These are phyloP conservation scores for Leucocoprinus leucothites DNA, from an alignment of 768 basidiomycete genomes.

Conservation along the genomic window DNA sequence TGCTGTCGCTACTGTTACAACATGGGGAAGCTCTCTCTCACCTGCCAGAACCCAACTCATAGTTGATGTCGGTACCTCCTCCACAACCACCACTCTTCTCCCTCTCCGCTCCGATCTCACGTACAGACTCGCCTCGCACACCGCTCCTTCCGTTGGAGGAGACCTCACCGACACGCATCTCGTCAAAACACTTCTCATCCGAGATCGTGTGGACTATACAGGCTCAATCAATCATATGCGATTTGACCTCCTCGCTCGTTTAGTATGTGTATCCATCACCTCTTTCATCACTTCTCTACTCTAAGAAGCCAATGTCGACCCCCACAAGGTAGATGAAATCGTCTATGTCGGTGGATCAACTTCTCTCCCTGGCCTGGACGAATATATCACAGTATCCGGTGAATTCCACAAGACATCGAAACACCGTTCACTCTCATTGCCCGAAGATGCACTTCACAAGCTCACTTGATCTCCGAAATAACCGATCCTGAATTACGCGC, in stretches of 20 bases:
- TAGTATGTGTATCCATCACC: slow-evolving; percentile 58
- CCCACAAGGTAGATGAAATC: slow-evolving; percentile 72
- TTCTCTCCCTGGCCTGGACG: slow-evolving; percentile 72
- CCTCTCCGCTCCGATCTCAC: slow-evolving; percentile 75
- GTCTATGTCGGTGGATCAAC: slow-evolving; percentile 79
- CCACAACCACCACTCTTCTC: slow-evolving; percentile 65
- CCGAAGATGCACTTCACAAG: slow-evolving; percentile 75
- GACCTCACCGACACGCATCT: slow-evolving; percentile 78
- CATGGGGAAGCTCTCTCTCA: slow-evolving; percentile 36
- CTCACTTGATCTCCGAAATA: slow-evolving; percentile 53
- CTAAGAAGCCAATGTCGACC: slow-evolving; percentile 47
- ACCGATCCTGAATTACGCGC: slow-evolving; percentile 47
- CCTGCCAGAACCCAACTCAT: slow-evolving; percentile 76
- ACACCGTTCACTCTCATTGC: slow-evolving; percentile 71
- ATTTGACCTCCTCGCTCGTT: slow-evolving; percentile 59
- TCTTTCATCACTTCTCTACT: slow-evolving; percentile 52
- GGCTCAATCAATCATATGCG: slow-evolving; percentile 49
- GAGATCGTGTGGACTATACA: slow-evolving; percentile 91
- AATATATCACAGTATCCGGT: slow-evolving; percentile 39
- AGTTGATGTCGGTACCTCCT: slow-evolving; percentile 79
- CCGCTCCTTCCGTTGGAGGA: slow-evolving; percentile 50
- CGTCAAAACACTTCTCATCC: slow-evolving; percentile 87
- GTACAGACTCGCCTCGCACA: slow-evolving; percentile 54
- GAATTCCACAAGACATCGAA: slow-evolving; percentile 57
- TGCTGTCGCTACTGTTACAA: slow-evolving; percentile 55